These are phyloP conservation scores for Eutrema japonicum DNA, from an alignment of 345 rosid species.

Conservation along the genomic window DNA sequence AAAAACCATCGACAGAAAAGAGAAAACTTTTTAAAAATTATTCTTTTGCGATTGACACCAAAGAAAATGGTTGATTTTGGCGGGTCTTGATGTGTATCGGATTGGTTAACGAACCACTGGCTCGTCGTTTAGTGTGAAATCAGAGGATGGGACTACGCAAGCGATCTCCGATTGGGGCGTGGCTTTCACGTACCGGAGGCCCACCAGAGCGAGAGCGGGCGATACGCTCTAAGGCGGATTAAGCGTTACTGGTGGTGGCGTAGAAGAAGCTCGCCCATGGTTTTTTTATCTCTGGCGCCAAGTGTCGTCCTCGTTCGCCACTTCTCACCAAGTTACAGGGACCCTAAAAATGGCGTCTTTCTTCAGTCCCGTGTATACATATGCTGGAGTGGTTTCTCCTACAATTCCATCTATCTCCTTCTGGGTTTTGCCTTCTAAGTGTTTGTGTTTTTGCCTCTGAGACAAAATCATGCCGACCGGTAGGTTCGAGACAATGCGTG, in stretches of 20 bases:
- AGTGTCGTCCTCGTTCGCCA: slow-evolving; percentile 41
- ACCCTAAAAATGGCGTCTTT: slow-evolving; percentile 23
- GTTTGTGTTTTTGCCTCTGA: slow-evolving; percentile 34
- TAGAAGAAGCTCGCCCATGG: slow-evolving; percentile 37
- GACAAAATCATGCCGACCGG: slow-evolving; percentile 37
- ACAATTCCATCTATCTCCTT: slow-evolving; percentile 1
- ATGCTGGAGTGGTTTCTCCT: neutral
- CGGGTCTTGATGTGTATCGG: slow-evolving; percentile 11
- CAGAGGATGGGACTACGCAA: neutral
- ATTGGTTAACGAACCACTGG: slow-evolving; percentile 11
- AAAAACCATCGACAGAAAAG: too few species aligned
- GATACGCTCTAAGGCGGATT: slow-evolving; percentile 35
- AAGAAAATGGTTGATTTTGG: neutral
- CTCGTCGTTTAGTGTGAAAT: slow-evolving; percentile 12
- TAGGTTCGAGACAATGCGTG: slow-evolving; percentile 51
- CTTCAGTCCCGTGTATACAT: slow-evolving; percentile 19
- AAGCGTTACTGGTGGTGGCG: neutral
- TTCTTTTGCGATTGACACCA: too few species aligned
- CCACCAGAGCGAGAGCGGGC: slow-evolving; percentile 37
- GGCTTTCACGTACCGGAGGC: slow-evolving; percentile 18
- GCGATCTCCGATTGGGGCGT: slow-evolving; percentile 19
- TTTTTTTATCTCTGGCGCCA: slow-evolving; percentile 40
- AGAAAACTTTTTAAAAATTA: too few species aligned
- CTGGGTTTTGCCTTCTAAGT: slow-evolving; percentile 15
- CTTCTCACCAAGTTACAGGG: slow-evolving; percentile 15